phyloP scores from a whole-genome alignment of 106 monocot genomes.

The Cymbidium sinense region DNA sequence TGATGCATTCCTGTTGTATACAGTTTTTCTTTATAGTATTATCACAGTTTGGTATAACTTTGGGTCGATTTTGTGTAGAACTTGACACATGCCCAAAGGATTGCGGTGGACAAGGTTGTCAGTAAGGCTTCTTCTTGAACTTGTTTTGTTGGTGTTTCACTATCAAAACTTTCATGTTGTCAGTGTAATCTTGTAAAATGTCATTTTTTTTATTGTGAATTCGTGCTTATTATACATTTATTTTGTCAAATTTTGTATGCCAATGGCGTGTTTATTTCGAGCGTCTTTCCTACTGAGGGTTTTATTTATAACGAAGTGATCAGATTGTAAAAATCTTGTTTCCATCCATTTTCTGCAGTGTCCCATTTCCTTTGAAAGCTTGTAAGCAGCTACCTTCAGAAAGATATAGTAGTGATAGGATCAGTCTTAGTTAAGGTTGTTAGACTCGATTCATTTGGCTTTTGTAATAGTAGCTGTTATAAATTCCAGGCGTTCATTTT shows the following conservation, averaged over 20 bases:
- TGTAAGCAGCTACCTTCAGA: no score
- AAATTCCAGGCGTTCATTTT: no score
- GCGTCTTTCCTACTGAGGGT: not conserved
- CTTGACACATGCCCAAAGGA: conserved; percentile 29
- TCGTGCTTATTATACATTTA: not conserved
- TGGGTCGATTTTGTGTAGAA: conserved; percentile 17
- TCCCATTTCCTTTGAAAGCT: no score
- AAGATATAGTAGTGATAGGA: no score
- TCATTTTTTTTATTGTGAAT: no score
- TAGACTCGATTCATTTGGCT: no score
- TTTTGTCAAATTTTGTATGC: not conserved
- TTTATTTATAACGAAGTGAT: not conserved
- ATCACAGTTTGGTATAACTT: not conserved
- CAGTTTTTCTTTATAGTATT: not conserved
- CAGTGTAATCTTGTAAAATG: no score
- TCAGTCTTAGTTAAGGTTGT: no score
- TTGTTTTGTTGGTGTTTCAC: not conserved
- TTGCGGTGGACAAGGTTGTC: conserved; percentile 27
- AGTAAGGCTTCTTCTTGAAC: not conserved
- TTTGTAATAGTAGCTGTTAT: no score
- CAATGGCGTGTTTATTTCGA: not conserved
- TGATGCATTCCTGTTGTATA: not conserved
- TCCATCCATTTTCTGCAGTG: not conserved
- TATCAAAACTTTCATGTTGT: not conserved
- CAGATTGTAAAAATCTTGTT: not conserved